Conservation (phyloP, 2,329 filamentous ascomycete genomes). For the Stagonosporopsis tanaceti region DNA sequence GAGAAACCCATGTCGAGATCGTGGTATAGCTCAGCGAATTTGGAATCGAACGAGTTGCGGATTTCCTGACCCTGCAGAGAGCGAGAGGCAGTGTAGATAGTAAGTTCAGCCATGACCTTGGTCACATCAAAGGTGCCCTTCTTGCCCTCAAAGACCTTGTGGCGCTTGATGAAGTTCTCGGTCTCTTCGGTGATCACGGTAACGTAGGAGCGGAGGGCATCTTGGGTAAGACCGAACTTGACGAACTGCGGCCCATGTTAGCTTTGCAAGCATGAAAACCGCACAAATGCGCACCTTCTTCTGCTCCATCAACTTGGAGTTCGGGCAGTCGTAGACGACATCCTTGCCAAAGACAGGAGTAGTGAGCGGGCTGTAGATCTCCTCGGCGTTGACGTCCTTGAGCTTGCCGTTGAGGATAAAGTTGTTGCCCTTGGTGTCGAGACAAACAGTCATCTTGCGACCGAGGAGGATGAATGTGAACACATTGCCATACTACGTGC, state of each 20-base stretch:
- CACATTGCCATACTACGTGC: conserved; percentile 77
- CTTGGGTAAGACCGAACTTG: conserved; percentile 79
- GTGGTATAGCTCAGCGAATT: conserved; percentile 83
- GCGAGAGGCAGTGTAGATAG: conserved; percentile 88
- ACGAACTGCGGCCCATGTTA: conserved; percentile 66
- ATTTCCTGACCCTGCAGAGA: conserved; percentile 86
- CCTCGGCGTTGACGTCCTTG: conserved; percentile 88
- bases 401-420: conserved; percentile 92
- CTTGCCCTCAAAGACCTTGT: conserved; percentile 70
- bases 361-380: conserved; percentile 82
- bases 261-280: not conserved
- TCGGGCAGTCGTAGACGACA: conserved; percentile 91
- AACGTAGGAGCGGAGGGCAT: conserved; percentile 79
- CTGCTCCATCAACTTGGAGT: conserved; percentile 93
- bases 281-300: conserved; percentile 72
- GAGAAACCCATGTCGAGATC: conserved; percentile 90
- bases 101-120: conserved; percentile 82
- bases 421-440: conserved; percentile 84
- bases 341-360: conserved; percentile 79
- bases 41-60: conserved; percentile 79
- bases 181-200: conserved; percentile 80
- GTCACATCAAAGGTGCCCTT: conserved; percentile 76
- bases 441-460: conserved; percentile 85
- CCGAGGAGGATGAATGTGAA: conserved; percentile 90
- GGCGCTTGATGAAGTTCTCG: conserved; percentile 73